Evolutionary conservation across 331 rosid genomes (phyloP), one percentile per base, ranked within the genome.

Genomic region (Prunus yedoensis): DNA sequence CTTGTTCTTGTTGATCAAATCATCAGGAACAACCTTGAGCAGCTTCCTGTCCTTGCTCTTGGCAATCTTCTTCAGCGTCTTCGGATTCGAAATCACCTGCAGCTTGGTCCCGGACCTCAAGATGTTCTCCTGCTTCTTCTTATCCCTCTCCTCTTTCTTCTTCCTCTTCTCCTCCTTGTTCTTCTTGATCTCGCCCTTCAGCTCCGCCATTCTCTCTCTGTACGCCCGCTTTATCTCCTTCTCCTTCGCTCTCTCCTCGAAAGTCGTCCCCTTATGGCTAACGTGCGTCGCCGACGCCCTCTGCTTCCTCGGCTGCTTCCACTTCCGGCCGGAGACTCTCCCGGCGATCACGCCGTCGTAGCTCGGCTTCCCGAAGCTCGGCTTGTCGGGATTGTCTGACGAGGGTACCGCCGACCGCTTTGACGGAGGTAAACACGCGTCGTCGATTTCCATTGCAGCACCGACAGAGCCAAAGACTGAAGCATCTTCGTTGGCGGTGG

Each of bases 291-390:
- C 89, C 61, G 97, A 91, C 20, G 96, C 74, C 52, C 98, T 71
- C 25, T 84, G 79, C 90, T 78, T 68, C 79, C 87, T 68, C 25
- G 84, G 84, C 80, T 88, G 98, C 87, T 94, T 94, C 98, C 98
- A 94, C 61, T 86, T 94, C 70, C 97, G 79, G 0, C 98, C 97
- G 0, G 97, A 94, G 0, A 90, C 97, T 66, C 1, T 90, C 1
- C 95, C 96, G 1, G 93, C 94, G 25, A 94, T 90, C 4, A 91
- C 98, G 35, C 97, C 98, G 75, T 90, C 96, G 77, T 91, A 94
- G 49, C 81, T 90, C n/a, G 98, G 91, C 28, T 62, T 72, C 0
- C 94, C 98, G 38, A 85, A 90, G 20, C 21, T 69, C 0, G 97
- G 98, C 60, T 78, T 89, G 83, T 94, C 77, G 0, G 97, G 99